Percentiles rank a stretch among this genome's conserved stretches.
Conservation (phyloP, 2,329 filamentous ascomycete genomes). For the Shiraia bambusicola region DNA sequence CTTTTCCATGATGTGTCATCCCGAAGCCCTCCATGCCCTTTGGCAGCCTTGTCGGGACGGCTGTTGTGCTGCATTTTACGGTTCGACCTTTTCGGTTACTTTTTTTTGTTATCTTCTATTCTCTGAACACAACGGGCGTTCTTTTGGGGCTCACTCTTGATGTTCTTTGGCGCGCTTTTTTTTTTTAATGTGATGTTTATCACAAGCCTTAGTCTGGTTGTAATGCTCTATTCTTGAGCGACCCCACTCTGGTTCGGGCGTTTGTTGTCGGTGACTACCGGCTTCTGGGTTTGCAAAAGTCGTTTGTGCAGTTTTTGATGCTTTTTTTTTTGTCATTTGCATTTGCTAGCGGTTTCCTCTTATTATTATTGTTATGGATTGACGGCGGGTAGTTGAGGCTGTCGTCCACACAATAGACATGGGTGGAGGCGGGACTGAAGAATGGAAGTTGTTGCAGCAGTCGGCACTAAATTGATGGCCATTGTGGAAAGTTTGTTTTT, state of each 20-base stretch:
- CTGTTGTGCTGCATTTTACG: constrained; percentile 38
- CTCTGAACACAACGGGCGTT: constrained; percentile 35
- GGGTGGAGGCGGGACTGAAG: constrained; percentile 20
- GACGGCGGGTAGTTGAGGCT: constrained; percentile 16
- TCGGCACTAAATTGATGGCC: constrained; percentile 12
- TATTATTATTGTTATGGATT: constrained; percentile 19
- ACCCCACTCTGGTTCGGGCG: constrained; percentile 34
- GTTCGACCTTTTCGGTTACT: constrained; percentile 28
- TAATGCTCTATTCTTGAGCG: constrained; percentile 33
- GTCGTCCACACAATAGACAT: constrained; percentile 26
- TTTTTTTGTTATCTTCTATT: constrained; percentile 36
- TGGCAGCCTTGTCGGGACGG: constrained; percentile 35
- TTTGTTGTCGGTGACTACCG: constrained; percentile 22
- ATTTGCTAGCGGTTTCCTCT: constrained; percentile 34
- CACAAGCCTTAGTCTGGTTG: constrained; percentile 33
- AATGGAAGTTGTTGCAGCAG: constrained; percentile 21
- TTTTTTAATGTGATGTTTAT: constrained; percentile 21
- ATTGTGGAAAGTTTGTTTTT: constrained; percentile 9
- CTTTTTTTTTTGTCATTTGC: constrained; percentile 25
- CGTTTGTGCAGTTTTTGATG: constrained; percentile 12
- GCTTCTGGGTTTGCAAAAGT: constrained; percentile 32
- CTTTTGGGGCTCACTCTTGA: constrained; percentile 20
- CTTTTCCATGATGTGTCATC: constrained; percentile 13
- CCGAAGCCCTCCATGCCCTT: constrained; percentile 8
- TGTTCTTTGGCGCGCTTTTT: constrained; percentile 12